phyloP scores from a whole-genome alignment of 2,329 filamentous ascomycete species.

The Hansfordia pulvinata region DNA sequence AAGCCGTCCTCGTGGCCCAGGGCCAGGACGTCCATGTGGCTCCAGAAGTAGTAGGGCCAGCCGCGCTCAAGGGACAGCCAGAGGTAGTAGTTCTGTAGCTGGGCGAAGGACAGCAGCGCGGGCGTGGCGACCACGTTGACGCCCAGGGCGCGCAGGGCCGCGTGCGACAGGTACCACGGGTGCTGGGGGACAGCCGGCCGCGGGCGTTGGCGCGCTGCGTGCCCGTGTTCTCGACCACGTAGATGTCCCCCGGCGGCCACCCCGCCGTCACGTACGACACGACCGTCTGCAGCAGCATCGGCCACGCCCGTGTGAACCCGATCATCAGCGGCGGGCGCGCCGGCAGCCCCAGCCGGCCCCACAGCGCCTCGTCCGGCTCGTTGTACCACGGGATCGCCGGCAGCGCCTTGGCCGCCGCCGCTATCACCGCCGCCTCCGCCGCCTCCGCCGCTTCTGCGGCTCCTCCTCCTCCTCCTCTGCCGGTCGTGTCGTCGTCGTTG shows the following conservation, averaged over 20 bases:
- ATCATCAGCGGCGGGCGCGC: conserved; percentile 29
- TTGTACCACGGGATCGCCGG: conserved; percentile 21
- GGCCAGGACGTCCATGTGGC: conserved; percentile 34
- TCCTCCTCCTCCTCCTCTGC: no score
- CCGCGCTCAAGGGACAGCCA: conserved; percentile 23
- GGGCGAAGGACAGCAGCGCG: conserved; percentile 35
- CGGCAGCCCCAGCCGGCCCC: conserved; percentile 15
- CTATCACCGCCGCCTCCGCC: no score
- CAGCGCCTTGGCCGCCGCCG: conserved; percentile 4
- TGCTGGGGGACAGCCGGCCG: conserved; percentile 24
- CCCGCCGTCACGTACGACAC: conserved; percentile 32
- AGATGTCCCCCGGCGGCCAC: conserved; percentile 32
- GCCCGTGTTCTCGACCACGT: conserved; percentile 33
- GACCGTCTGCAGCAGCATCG: conserved; percentile 29
- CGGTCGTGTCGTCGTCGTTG: no score
- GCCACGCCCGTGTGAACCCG: conserved; percentile 33
- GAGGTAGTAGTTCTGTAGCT: conserved; percentile 40
- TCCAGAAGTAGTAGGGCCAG: conserved; percentile 39
- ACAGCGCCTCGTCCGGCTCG: conserved; percentile 16
- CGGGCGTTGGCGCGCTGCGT: conserved; percentile 26
- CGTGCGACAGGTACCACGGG: conserved; percentile 32
- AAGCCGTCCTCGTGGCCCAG: conserved; percentile 22
- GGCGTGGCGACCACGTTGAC: conserved; percentile 32
- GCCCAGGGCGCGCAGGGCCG: conserved; percentile 17
- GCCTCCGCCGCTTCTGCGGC: no score